These are phyloP conservation scores for Cercospora sp. DNA, from an alignment of 2,329 filamentous ascomycete species.

Conservation along the genomic window DNA sequence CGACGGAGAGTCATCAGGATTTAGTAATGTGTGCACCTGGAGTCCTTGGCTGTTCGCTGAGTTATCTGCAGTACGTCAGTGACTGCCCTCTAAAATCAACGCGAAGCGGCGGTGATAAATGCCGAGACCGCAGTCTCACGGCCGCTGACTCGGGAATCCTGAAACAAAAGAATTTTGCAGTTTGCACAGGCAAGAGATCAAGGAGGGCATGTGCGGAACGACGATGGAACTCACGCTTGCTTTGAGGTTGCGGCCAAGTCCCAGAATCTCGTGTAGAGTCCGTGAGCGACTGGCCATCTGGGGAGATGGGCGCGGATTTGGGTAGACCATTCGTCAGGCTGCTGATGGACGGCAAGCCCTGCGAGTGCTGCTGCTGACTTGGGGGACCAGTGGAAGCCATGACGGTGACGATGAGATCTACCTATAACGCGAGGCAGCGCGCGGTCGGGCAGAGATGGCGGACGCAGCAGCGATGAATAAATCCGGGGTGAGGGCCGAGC, in stretches of 20 bases:
- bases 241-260: constrained; percentile 41
- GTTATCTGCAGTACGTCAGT: constrained; percentile 32
- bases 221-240: constrained; percentile 39
- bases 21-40: constrained; percentile 53
- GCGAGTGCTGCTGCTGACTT: constrained; percentile 24
- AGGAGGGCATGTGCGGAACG: constrained; percentile 12
- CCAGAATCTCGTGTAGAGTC: constrained; percentile 41
- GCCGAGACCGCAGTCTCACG: constrained; percentile 4
- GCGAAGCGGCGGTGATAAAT: constrained; percentile 4
- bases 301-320: constrained; percentile 34
- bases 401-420: constrained; percentile 9
- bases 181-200: not conserved
- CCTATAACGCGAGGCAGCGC: constrained; percentile 1
- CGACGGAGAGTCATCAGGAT: constrained; percentile 52
- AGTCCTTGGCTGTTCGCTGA: constrained; percentile 49
- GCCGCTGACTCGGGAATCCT: not conserved
- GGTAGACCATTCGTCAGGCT: constrained; percentile 42
- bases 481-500: not conserved
- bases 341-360: constrained; percentile 41
- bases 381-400: constrained; percentile 32
- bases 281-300: constrained; percentile 33
- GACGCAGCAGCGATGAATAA: not conserved
- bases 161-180: not conserved
- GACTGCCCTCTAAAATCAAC: not conserved
- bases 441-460: constrained; percentile 5